These are phyloP conservation scores for Flaveria ramosissima DNA, from an alignment of 129 eudicot species.

Conservation along the genomic window DNA sequence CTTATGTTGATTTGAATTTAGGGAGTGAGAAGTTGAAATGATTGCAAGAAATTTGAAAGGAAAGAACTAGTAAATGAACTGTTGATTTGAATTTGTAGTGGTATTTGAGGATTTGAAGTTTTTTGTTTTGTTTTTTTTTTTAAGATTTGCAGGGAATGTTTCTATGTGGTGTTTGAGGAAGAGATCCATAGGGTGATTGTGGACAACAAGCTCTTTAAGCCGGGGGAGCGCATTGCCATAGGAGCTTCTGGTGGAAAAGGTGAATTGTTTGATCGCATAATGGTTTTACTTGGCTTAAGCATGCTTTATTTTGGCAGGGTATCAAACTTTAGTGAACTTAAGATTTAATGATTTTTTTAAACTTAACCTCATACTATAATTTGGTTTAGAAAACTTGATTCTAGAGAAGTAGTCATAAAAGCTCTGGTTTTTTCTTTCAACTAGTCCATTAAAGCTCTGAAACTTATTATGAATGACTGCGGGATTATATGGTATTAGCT, in stretches of 20 bases:
- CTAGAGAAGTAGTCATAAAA: too few relatives aligned
- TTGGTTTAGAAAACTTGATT: too few relatives aligned
- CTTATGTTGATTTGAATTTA: background rate
- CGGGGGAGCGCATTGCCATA: constrained; percentile 85
- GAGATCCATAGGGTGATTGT: constrained; percentile 81
- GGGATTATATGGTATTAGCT: too few relatives aligned
- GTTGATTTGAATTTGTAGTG: background rate
- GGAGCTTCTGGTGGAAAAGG: constrained; percentile 99
- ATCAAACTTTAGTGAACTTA: background rate
- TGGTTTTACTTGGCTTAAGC: background rate
- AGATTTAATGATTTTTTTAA: too few relatives aligned
- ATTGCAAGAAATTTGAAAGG: background rate
- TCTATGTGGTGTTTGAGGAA: constrained; percentile 78
- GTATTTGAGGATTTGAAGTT: background rate
- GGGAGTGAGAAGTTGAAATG: background rate
- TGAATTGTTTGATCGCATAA: constrained; percentile 1
- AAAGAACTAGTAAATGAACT: background rate
- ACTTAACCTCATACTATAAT: too few relatives aligned
- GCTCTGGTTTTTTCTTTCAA: too few relatives aligned
- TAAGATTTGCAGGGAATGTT: constrained; percentile 96
- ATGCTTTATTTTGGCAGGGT: constrained; percentile 1
- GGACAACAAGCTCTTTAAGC: constrained; percentile 70
- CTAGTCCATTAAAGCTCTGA: too few relatives aligned
- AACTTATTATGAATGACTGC: too few relatives aligned
- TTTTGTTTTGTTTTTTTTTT: background rate